Evolutionary conservation across 208 protist genomes (phyloP), one percentile per base, ranked within the genome.

Genomic region (Herpetomonas tarakana): DNA sequence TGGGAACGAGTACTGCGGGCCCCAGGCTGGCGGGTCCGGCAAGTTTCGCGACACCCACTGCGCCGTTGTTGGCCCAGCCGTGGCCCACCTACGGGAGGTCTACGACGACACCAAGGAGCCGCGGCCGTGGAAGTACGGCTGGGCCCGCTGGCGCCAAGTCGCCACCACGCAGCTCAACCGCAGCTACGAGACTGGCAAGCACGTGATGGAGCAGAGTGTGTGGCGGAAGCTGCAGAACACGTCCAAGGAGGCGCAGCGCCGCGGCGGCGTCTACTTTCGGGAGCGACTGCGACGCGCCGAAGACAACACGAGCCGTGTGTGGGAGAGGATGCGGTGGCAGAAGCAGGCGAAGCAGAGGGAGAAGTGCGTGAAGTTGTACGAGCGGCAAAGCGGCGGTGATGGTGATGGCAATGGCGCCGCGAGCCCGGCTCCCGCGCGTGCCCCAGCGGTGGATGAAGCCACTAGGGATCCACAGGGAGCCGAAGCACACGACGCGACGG

Each of bases 1-100:
- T 31, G 93, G 88, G 30, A 91, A 97, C 68, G 87, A 96, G 52
- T 97, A 97, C 75, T 93, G 86, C 65, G 86, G 90, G 2, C 67
- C 39, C 31, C 65, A 39, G 11, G 61, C 65, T 1, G 89, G 88
- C 9, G 90, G 89, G 21, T 88, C 58, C 41, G 87, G 86, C 6
- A 70, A 76, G 44, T 96, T 96, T 58, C 79, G 91, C 26, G 93
- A 97, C 67, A 94, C 83, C 16, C 88, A 96, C 41, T 91, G 88
- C 64, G 52, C 69, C 2, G 76, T 97, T 0, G 55, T 71, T 1
- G 93, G 93, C 18, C 91, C 89, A 0, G 79, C 76, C 0, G 80
- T 93, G 22, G 58, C 50, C 24, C 87, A 97, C 53, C 65, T 97
- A 25, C 68, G 71, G 9, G 80, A 89, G 63, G 87, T 92, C 11